phyloP scores from a whole-genome alignment of 345 rosid genomes.

The Euphorbia tirucalli region DNA sequence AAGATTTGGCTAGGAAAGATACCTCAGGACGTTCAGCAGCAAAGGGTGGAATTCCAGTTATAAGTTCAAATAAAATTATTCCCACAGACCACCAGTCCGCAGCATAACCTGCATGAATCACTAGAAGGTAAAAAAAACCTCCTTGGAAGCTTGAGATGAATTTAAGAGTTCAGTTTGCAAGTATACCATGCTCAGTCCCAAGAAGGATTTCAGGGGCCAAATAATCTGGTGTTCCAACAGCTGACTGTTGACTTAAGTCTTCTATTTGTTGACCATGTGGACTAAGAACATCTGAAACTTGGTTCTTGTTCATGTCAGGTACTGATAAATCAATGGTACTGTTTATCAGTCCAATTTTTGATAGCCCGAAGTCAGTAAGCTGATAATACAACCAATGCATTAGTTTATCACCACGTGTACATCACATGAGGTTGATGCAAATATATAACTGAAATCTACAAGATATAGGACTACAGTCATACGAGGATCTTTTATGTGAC shows the following conservation, averaged over 20 bases:
- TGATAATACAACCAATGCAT: conserved; percentile 41
- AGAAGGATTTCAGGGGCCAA: conserved; percentile 93
- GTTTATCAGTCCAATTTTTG: conserved; percentile 82
- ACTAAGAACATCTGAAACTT: conserved; percentile 34
- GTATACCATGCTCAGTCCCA: conserved; percentile 72
- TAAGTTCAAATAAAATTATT: conserved; percentile 71
- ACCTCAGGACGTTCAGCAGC: conserved; percentile 74
- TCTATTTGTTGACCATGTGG: conserved; percentile 42
- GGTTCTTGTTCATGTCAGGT: conserved; percentile 40
- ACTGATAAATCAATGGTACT: conserved; percentile 68
- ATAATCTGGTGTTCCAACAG: conserved; percentile 89
- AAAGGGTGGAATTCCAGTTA: conserved; percentile 84
- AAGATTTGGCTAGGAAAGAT: conserved; percentile 13
- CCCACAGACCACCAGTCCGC: conserved; percentile 93
- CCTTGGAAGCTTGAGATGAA: conserved; percentile 13
- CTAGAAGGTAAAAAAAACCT: conserved; percentile 28
- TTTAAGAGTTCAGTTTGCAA: conserved; percentile 22
- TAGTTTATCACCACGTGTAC: conserved; percentile 19
- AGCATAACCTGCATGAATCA: conserved; percentile 59
- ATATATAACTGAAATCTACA: neutral
- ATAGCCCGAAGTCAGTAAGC: conserved; percentile 88
- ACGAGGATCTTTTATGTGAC: neutral
- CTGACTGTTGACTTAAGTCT: conserved; percentile 50
- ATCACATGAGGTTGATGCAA: conserved; percentile 17
- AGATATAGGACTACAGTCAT: neutral